Base-by-base conservation (phyloP, 371 early-diverging fungal genomes). In the Blyttiomyces sp. region DNA sequence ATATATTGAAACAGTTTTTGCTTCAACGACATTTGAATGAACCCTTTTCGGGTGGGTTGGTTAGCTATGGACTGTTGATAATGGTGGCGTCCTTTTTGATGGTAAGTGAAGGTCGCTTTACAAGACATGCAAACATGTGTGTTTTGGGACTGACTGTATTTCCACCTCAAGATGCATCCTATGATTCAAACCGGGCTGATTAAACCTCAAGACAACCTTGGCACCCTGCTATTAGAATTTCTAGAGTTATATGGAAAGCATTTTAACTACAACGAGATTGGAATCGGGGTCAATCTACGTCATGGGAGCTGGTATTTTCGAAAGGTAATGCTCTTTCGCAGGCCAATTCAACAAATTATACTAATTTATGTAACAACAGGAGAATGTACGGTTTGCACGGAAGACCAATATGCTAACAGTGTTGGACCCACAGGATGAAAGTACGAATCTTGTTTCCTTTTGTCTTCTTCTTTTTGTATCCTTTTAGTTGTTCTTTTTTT, bases 41-140 rank as follows among this genome's bases (percentile, higher is more conserved):
- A 69, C 92, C 93, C 3, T 93, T 84, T 60, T 82, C 80, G 0
- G 99, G 99, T 27, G 99, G 98, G 0, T 63, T 99, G 54, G 93
- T 96, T 23, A 88, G 91, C n/a, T 99, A 95, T 68, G 87, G 91
- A 2, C 81, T 94, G 24, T 83, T 94, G 51, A 80, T 90, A 51
- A 64, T 98, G 72, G 84, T 93, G 3, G 75, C 90, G 31, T 86
- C 88, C 57, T 93, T 97, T 64, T 69, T 97, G 34, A 93, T 90
- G 70, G 76, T 79, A 36, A 35, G 35, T n/a, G 33, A 0, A 2
- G 16, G 16, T 27, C 32, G 30, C 16, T 9, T 17, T 23, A 2
- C 46, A 21, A 0, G 46, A 0, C n/a, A n/a, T n/a, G n/a, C n/a
- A n/a, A n/a, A n/a, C n/a, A 9, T 11, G 7, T 31, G 6, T 46